Conservation (phyloP, 306 rosid genomes). For the Erythrophleum fordii region DNA sequence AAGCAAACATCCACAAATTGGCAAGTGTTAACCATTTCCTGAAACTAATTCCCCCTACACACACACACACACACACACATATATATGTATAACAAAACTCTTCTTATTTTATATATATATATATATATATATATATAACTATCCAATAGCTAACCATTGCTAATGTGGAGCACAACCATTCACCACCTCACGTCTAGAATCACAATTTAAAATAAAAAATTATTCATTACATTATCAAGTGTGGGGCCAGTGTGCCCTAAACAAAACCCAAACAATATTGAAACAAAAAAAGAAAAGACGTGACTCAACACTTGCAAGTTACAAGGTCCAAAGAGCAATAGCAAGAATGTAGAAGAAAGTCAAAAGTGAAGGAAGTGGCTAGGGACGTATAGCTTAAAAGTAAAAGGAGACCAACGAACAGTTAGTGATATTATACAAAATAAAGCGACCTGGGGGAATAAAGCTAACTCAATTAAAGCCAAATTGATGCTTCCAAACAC, state of each 20-base stretch:
- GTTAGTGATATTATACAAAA: background rate
- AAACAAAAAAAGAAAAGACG: background rate
- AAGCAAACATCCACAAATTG: no score
- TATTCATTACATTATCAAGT: background rate
- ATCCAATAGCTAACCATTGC: no score
- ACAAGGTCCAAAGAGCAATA: background rate
- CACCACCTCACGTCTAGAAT: background rate
- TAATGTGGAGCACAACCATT: background rate
- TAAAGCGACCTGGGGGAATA: background rate
- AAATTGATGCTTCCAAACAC: slow-evolving; percentile 6
- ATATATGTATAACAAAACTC: no score
- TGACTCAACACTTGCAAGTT: background rate
- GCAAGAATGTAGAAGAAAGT: background rate
- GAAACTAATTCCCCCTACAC: background rate
- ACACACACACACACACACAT: no score
- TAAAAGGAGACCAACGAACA: background rate
- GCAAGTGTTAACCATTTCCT: no score
- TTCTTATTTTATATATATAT: no score
- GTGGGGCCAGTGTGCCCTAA: slow-evolving; percentile 9
- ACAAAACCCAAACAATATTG: background rate
- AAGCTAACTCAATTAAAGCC: background rate
- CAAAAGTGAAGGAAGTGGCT: background rate
- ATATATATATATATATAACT: no score
- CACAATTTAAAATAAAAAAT: background rate
- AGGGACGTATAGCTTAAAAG: background rate